A percentile compares a stretch with the other conserved stretches of the same genome.
These are phyloP conservation scores for Ambrosia trifida DNA, from an alignment of 129 eudicot genomes.

Conservation along the genomic window DNA sequence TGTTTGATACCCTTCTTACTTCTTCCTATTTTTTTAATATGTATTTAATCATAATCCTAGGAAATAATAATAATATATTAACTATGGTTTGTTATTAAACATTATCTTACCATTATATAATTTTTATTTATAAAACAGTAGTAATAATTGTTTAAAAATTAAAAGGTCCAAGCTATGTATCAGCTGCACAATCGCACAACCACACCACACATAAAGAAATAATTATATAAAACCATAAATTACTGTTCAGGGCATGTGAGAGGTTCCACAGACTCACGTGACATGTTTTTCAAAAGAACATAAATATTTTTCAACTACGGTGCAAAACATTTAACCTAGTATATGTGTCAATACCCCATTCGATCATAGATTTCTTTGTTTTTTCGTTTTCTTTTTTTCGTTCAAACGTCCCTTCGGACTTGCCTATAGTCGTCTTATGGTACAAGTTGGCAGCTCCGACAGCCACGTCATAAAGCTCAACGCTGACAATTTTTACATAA, in stretches of 20 bases:
- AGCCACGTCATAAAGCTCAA: slow-evolving; percentile 39
- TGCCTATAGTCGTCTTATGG: slow-evolving; percentile 20
- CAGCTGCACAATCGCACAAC: neutral
- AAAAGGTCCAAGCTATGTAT: neutral
- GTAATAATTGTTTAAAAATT: neutral
- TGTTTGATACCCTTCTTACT: too few species aligned
- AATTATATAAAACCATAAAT: neutral
- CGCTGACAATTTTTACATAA: slow-evolving; percentile 12
- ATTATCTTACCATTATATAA: neutral
- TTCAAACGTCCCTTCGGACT: slow-evolving; percentile 32
- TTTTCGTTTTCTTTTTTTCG: neutral
- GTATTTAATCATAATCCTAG: too few species aligned
- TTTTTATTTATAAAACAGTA: neutral
- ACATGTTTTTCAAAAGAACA: slow-evolving; percentile 22
- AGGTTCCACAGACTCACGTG: slow-evolving; percentile 25
- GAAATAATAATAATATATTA: too few species aligned
- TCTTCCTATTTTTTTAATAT: too few species aligned
- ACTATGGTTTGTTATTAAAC: neutral
- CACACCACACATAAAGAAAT: slow-evolving; percentile 1
- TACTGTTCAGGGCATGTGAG: slow-evolving; percentile 31
- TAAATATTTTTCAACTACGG: neutral
- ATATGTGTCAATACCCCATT: slow-evolving; percentile 26
- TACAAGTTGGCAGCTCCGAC: slow-evolving; percentile 29
- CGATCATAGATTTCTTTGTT: neutral
- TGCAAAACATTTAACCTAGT: neutral